Percentiles rank a stretch among this genome's conserved stretches.
These are phyloP conservation scores for Porcisia hertigi DNA, from an alignment of 208 protist genomes.

Conservation along the genomic window DNA sequence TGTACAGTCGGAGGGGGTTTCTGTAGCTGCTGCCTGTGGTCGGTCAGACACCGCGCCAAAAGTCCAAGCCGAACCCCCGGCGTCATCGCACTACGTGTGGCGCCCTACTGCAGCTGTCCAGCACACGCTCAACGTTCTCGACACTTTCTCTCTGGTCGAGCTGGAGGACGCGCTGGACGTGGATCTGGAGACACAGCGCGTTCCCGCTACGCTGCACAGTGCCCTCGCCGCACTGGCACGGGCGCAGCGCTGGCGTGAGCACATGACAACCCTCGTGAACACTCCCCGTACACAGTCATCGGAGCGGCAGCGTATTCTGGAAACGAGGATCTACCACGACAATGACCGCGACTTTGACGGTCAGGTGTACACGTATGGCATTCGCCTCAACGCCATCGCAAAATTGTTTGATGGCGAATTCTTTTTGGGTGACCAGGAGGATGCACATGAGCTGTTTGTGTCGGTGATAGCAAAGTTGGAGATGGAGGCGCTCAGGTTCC, in stretches of 20 bases:
- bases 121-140: slow-evolving; percentile 12
- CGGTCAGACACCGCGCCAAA: background rate
- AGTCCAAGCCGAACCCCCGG: background rate
- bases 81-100: slow-evolving; percentile 1
- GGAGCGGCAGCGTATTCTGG: slow-evolving; percentile 19
- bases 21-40: slow-evolving; percentile 6
- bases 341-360: slow-evolving; percentile 23
- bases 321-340: slow-evolving; percentile 20
- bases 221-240: slow-evolving; percentile 23
- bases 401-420: slow-evolving; percentile 49
- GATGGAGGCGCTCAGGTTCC: slow-evolving; percentile 55
- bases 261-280: slow-evolving; percentile 24
- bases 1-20: slow-evolving; percentile 2
- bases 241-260: slow-evolving; percentile 31
- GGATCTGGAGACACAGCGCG: slow-evolving; percentile 3
- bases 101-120: slow-evolving; percentile 5
- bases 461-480: slow-evolving; percentile 62
- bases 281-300: background rate
- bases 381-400: slow-evolving; percentile 33
- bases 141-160: slow-evolving; percentile 20
- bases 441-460: slow-evolving; percentile 85
- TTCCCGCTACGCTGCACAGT: slow-evolving; percentile 28
- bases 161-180: slow-evolving; percentile 19
- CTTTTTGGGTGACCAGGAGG: slow-evolving; percentile 78
- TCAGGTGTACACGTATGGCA: slow-evolving; percentile 24